A percentile compares a stretch with the other conserved stretches of the same genome.
These are phyloP conservation scores for Phyllostachys edulis DNA, from an alignment of 176 grass and related monocot species.

Conservation along the genomic window DNA sequence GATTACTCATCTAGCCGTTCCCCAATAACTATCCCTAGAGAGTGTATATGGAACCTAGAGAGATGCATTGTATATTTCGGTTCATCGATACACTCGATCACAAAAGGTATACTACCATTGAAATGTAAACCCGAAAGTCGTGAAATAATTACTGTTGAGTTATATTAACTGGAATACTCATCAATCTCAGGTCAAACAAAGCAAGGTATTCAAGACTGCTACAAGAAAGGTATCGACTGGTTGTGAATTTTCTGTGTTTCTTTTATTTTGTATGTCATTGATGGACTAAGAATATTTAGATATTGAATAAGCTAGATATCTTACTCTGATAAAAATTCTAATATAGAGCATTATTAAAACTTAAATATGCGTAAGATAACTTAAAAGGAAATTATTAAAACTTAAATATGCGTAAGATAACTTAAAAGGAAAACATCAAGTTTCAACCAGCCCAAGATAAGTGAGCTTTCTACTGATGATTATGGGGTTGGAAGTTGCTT, in stretches of 20 bases:
- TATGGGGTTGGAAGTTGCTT: background rate
- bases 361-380: background rate
- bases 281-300: background rate
- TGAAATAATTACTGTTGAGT: conserved; percentile 15
- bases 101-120: conserved; percentile 55
- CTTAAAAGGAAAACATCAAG: background rate
- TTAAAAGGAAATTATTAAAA: background rate
- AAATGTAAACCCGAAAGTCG: background rate
- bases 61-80: conserved; percentile 66
- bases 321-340: background rate
- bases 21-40: conserved; percentile 56
- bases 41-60: conserved; percentile 43
- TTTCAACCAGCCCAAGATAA: background rate
- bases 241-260: background rate
- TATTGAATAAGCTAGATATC: background rate
- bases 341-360: background rate
- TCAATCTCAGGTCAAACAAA: conserved; percentile 60
- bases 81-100: conserved; percentile 68
- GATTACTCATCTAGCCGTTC: conserved; percentile 60
- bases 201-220: conserved; percentile 65
- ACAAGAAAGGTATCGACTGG: conserved; percentile 58
- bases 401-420: background rate
- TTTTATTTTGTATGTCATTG: background rate
- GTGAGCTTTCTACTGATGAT: background rate
- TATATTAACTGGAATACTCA: conserved; percentile 22